Percentiles rank a stretch among this genome's conserved stretches.
Conservation (phyloP, 805 yeast species). For the Zygosaccharomyces lentus region DNA sequence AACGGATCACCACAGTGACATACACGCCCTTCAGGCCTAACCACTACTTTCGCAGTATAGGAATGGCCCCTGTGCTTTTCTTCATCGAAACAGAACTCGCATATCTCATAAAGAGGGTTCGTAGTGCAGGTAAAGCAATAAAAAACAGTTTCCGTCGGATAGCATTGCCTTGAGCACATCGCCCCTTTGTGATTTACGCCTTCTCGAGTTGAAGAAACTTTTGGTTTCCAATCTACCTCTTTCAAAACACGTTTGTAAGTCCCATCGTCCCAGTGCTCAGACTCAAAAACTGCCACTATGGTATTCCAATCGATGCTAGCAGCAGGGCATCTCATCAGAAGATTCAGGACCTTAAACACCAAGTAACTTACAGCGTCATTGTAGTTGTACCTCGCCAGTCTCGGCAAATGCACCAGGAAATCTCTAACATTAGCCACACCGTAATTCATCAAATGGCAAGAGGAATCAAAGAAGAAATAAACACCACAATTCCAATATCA, state of each 20-base stretch:
- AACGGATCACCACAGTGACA: conserved; percentile 34
- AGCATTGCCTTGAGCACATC: conserved; percentile 28
- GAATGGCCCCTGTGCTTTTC: conserved; percentile 66
- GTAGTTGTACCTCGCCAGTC: conserved; percentile 23
- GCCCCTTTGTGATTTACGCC: conserved; percentile 22
- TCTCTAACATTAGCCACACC: conserved; percentile 21
- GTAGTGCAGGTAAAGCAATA: conserved; percentile 34
- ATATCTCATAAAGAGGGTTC: conserved; percentile 42
- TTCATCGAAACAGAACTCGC: conserved; percentile 69
- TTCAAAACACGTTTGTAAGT: conserved; percentile 16
- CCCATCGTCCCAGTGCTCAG: conserved; percentile 22
- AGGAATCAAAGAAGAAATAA: not conserved
- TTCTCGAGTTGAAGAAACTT: not conserved
- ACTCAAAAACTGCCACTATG: conserved; percentile 15
- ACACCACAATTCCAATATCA: not conserved
- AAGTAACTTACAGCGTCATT: conserved; percentile 25
- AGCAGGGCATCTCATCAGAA: conserved; percentile 14
- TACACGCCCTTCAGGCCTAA: conserved; percentile 31
- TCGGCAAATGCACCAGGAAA: conserved; percentile 28
- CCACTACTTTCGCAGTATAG: conserved; percentile 26
- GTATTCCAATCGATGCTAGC: conserved; percentile 24
- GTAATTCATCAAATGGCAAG: not conserved
- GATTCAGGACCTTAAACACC: conserved; percentile 27
- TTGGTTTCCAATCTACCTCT: conserved; percentile 19
- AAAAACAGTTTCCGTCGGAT: conserved; percentile 29